Percentiles rank a stretch among this genome's conserved stretches.
These are phyloP conservation scores for Xylaria sp. DNA, from an alignment of 2,329 filamentous ascomycete species.

Conservation along the genomic window DNA sequence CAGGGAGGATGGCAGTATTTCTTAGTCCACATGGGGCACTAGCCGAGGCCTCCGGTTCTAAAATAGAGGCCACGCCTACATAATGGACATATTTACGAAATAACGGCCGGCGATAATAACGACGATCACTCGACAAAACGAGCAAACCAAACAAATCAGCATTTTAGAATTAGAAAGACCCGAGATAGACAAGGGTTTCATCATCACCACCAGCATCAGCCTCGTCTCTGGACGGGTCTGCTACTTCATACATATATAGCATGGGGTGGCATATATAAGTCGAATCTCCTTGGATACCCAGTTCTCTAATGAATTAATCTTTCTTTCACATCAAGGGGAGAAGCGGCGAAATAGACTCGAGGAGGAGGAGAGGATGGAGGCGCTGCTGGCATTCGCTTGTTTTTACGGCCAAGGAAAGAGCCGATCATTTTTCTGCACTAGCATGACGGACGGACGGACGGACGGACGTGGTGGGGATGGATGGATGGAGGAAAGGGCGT, in stretches of 20 bases:
- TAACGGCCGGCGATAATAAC: constrained; percentile 3
- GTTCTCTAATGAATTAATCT: neutral
- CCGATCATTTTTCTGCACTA: neutral
- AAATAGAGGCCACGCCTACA: neutral
- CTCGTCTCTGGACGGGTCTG: neutral
- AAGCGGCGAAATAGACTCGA: neutral
- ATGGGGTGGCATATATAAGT: neutral
- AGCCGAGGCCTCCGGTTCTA: neutral
- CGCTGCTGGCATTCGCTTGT: neutral
- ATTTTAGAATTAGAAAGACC: constrained; percentile 6
- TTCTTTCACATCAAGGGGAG: neutral
- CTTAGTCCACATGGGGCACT: too few relatives aligned
- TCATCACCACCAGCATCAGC: neutral
- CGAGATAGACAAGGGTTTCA: constrained; percentile 4
- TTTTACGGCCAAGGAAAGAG: neutral
- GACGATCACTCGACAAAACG: neutral
- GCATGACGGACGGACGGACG: neutral
- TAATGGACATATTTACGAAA: constrained; percentile 11
- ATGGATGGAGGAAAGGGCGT: neutral
- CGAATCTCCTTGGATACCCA: neutral
- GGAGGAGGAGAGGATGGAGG: too few relatives aligned
- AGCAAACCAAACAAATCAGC: constrained; percentile 7
- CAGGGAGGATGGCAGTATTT: neutral
- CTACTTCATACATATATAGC: neutral
- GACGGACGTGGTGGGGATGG: neutral